These are phyloP conservation scores for Cryphonectria carpinicola DNA, from an alignment of 2,329 filamentous ascomycete genomes.

Conservation along the genomic window DNA sequence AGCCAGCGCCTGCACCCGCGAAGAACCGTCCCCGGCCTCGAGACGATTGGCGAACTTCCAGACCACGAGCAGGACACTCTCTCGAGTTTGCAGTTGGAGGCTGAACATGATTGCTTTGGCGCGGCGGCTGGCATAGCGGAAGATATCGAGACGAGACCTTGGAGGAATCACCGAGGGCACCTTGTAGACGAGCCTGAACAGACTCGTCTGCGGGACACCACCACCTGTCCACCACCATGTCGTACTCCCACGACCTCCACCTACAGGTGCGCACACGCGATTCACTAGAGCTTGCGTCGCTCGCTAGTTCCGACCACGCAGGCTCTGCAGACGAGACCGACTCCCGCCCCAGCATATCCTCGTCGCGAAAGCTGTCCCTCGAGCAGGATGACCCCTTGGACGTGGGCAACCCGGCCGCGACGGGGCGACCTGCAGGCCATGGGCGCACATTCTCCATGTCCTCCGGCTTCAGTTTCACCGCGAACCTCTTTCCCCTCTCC, in stretches of 20 bases:
- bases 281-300: constrained; percentile 93
- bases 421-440: constrained; percentile 44
- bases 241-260: constrained; percentile 47
- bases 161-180: constrained; percentile 10
- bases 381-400: constrained; percentile 83
- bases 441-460: constrained; percentile 83
- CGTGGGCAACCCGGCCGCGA: constrained; percentile 57
- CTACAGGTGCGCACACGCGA: constrained; percentile 67
- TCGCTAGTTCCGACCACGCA: constrained; percentile 79
- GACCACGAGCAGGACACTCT: background rate
- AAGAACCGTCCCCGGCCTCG: background rate
- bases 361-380: constrained; percentile 88
- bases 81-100: background rate
- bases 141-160: constrained; percentile 7
- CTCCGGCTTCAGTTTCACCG: constrained; percentile 94
- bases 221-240: constrained; percentile 38
- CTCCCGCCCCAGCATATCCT: constrained; percentile 84
- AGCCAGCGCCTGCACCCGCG: constrained; percentile 4
- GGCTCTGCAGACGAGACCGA: constrained; percentile 64
- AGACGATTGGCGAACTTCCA: background rate
- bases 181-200: constrained; percentile 14
- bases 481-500: constrained; percentile 88
- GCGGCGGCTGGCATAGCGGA: constrained; percentile 13
- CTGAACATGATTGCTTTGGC: constrained; percentile 25
- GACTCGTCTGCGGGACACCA: constrained; percentile 15